Conservation (phyloP, 768 basidiomycete genomes). For the Hygrophoropsis aurantiaca region DNA sequence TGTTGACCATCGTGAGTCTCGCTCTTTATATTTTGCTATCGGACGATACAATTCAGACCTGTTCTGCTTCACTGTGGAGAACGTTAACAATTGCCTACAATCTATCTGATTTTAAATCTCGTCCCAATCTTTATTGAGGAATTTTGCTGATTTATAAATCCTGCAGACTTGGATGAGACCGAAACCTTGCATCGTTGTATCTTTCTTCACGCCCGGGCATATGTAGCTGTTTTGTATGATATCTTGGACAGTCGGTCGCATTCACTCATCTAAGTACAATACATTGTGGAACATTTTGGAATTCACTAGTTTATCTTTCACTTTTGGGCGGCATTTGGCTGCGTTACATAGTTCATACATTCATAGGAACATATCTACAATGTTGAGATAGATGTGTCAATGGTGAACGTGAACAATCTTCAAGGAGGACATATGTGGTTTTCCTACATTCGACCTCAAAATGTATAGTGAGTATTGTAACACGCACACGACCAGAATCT, state of each 20-base stretch:
- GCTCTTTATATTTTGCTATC: background rate
- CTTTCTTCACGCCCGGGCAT: background rate
- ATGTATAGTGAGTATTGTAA: too few relatives aligned
- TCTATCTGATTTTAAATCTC: background rate
- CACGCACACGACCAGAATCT: too few relatives aligned
- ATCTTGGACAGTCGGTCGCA: conserved; percentile 1
- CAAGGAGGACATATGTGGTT: too few relatives aligned
- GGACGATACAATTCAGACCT: conserved; percentile 8
- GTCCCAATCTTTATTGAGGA: background rate
- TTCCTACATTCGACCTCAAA: too few relatives aligned
- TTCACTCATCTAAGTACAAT: too few relatives aligned
- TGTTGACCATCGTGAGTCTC: background rate
- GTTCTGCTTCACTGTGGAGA: conserved; percentile 8
- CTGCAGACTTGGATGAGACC: background rate
- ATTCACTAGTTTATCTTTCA: too few relatives aligned
- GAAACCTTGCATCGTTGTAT: conserved; percentile 12
- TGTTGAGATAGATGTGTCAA: too few relatives aligned
- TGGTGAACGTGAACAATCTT: too few relatives aligned
- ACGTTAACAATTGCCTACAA: conserved; percentile 1
- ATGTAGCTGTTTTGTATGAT: conserved; percentile 10
- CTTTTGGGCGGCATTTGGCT: too few relatives aligned
- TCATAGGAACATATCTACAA: too few relatives aligned
- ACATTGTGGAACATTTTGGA: too few relatives aligned
- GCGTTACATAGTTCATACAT: too few relatives aligned
- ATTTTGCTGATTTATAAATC: background rate